Conservation (phyloP, 208 protist species). For the Acanthamoeba royreba region DNA sequence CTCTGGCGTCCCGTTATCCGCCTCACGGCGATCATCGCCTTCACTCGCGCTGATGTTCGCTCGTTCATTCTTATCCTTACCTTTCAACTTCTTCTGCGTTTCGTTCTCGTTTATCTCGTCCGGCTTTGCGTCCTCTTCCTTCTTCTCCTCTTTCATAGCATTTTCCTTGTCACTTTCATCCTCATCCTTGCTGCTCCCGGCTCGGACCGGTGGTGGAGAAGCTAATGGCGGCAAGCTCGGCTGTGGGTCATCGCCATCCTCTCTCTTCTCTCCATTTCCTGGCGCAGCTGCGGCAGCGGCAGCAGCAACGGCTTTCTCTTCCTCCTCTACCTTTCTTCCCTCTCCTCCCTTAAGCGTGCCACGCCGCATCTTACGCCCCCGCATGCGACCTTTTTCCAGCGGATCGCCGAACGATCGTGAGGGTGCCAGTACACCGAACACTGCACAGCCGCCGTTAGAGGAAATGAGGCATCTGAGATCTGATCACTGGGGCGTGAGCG, state of each 20-base stretch:
- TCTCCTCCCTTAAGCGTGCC: not conserved
- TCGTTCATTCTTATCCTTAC: not conserved
- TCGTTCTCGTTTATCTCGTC: not conserved
- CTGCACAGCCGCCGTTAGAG: not conserved
- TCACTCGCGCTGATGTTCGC: not conserved
- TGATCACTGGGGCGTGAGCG: not conserved
- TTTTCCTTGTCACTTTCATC: not conserved
- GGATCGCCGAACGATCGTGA: slow-evolving; percentile 12
- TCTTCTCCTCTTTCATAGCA: not conserved
- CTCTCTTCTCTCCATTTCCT: too few relatives aligned
- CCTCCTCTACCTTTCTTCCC: not conserved
- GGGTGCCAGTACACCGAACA: not conserved
- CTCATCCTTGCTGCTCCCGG: not conserved
- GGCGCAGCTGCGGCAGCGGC: not conserved
- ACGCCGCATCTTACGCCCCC: not conserved
- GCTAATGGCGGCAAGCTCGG: too few relatives aligned
- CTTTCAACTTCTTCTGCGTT: too few relatives aligned
- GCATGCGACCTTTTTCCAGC: not conserved
- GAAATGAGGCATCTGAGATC: not conserved
- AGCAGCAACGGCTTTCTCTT: not conserved
- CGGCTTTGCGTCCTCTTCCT: not conserved
- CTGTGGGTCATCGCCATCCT: too few relatives aligned
- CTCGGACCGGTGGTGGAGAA: too few relatives aligned
- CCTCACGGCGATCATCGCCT: not conserved
- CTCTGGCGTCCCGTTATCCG: not conserved